Percentiles rank a stretch among this genome's conserved stretches.
These are phyloP conservation scores for Magnaporthiopsis incrustans DNA, from an alignment of 2,329 filamentous ascomycete genomes.

Conservation along the genomic window DNA sequence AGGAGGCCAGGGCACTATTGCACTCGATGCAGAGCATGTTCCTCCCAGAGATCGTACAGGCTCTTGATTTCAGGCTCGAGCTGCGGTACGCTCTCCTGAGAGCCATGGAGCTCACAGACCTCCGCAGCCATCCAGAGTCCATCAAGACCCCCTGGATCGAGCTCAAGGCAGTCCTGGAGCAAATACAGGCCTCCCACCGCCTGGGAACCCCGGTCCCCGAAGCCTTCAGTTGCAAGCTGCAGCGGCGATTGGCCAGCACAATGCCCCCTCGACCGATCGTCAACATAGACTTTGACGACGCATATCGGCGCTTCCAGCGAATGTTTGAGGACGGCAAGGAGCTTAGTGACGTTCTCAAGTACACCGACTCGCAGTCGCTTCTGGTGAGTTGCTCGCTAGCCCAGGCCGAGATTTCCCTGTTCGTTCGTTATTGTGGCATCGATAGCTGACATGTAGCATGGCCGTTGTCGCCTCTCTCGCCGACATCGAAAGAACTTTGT, in stretches of 20 bases:
- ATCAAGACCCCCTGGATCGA: conserved; percentile 44
- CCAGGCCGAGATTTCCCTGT: background rate
- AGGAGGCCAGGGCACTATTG: conserved; percentile 46
- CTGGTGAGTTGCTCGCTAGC: conserved; percentile 40
- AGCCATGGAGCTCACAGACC: conserved; percentile 40
- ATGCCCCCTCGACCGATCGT: conserved; percentile 90
- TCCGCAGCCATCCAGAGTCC: conserved; percentile 36
- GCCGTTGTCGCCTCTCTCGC: background rate
- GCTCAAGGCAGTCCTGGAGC: conserved; percentile 41
- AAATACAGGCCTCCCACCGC: conserved; percentile 50
- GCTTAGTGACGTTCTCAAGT: conserved; percentile 58
- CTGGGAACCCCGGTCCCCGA: conserved; percentile 60
- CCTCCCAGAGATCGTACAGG: conserved; percentile 35
- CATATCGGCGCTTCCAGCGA: conserved; percentile 59
- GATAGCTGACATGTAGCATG: background rate
- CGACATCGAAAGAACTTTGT: conserved; percentile 55
- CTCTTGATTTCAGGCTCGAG: conserved; percentile 56
- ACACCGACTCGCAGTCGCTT: conserved; percentile 59
- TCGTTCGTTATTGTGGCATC: conserved; percentile 9
- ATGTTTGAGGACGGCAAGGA: conserved; percentile 67
- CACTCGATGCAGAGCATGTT: conserved; percentile 30
- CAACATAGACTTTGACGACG: conserved; percentile 63
- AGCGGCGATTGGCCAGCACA: conserved; percentile 85
- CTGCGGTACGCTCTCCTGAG: conserved; percentile 58
- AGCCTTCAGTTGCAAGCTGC: conserved; percentile 86